Percentiles rank a stretch among this genome's conserved stretches.
Conservation (phyloP, 495 filamentous ascomycete genomes). For the Hyaloscypha finlandica region DNA sequence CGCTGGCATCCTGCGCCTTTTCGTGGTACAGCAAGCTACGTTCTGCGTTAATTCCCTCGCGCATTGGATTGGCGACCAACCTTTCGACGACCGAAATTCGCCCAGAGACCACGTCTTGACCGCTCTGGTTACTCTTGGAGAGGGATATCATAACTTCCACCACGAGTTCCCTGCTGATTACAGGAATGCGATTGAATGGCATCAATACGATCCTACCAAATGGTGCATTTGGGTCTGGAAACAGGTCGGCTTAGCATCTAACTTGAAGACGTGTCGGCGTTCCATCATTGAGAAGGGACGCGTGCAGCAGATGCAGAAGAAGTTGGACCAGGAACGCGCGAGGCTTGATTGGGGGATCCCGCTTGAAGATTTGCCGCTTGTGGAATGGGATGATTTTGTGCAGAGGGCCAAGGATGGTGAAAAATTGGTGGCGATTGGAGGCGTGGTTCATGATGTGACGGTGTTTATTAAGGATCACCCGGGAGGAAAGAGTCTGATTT, state of each 20-base stretch:
- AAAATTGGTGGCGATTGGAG: conserved; percentile 20
- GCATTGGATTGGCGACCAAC: conserved; percentile 39
- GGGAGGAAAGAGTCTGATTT: conserved; percentile 34
- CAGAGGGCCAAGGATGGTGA: conserved; percentile 18
- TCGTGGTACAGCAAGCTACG: conserved; percentile 34
- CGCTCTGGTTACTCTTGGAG: conserved; percentile 35
- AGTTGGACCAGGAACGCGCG: conserved; percentile 23
- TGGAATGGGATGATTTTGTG: conserved; percentile 31
- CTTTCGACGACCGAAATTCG: conserved; percentile 32
- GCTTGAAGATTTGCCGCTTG: conserved; percentile 24
- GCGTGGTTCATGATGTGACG: conserved; percentile 29
- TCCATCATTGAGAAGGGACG: conserved; percentile 31
- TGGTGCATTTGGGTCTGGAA: conserved; percentile 36
- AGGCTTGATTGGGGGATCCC: conserved; percentile 33
- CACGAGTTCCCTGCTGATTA: conserved; percentile 39
- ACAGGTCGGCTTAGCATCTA: conserved; percentile 31
- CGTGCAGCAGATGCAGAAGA: conserved; percentile 19
- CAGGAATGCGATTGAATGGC: conserved; percentile 37
- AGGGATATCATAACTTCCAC: conserved; percentile 40
- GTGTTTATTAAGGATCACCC: conserved; percentile 32
- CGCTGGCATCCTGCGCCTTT: conserved; percentile 31
- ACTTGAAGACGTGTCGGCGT: conserved; percentile 30
- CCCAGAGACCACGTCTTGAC: conserved; percentile 33
- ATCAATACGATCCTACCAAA: conserved; percentile 35
- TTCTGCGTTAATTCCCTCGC: conserved; percentile 41